Conservation (phyloP, 176 grass and related monocot genomes). For the Calamus simplicifolius region DNA sequence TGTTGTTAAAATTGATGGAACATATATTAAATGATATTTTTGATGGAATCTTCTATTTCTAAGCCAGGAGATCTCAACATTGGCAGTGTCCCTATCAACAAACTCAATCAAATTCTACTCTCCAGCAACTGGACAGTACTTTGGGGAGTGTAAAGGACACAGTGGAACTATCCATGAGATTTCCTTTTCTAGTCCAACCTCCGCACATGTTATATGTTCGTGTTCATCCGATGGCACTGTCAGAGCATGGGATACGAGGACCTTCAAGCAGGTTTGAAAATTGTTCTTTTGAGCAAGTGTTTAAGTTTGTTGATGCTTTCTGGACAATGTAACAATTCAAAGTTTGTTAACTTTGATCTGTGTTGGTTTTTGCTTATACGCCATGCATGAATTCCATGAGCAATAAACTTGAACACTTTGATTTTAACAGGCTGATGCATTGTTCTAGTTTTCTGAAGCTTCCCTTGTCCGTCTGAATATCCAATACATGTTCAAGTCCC, state of each 20-base stretch:
- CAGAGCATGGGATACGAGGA: slow-evolving; percentile 90
- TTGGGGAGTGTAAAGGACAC: slow-evolving; percentile 71
- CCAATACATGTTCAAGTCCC: too few species aligned
- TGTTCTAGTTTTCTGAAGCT: too few species aligned
- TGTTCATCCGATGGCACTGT: slow-evolving; percentile 82
- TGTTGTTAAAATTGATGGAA: background rate
- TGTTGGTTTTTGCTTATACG: too few species aligned
- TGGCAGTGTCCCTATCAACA: slow-evolving; percentile 81
- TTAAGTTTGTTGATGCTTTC: too few species aligned
- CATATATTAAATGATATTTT: background rate
- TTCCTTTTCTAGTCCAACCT: slow-evolving; percentile 59
- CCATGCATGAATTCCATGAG: too few species aligned
- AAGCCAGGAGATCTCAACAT: slow-evolving; percentile 77
- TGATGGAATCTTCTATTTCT: too few species aligned
- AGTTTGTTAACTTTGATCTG: too few species aligned
- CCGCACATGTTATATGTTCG: slow-evolving; percentile 66
- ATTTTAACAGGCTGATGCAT: too few species aligned
- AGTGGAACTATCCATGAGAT: slow-evolving; percentile 68
- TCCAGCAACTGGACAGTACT: slow-evolving; percentile 68
- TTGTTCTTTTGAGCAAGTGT: too few species aligned
- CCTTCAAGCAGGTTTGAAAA: slow-evolving; percentile 65
- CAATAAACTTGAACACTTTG: too few species aligned
- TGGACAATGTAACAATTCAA: too few species aligned
- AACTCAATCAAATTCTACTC: slow-evolving; percentile 79
- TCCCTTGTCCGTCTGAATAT: too few species aligned